Percentiles rank a stretch among this genome's conserved stretches.
Evolutionary conservation across 257 asterid genomes (phyloP).

Genomic region (Ballota nigra): DNA sequence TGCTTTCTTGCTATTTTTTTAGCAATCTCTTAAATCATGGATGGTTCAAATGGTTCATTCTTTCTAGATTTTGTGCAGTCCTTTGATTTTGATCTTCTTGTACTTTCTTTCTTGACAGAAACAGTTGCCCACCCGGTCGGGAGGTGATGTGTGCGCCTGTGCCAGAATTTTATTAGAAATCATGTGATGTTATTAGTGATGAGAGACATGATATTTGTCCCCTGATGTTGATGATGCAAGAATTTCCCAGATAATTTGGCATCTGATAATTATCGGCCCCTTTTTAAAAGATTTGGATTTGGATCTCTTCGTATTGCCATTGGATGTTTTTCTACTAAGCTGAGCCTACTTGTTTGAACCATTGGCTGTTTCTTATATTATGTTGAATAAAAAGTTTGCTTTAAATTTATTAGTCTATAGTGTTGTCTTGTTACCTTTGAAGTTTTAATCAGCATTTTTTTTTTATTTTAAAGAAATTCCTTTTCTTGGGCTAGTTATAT

Average conservation of each 20-base stretch:
- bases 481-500: too few relatives aligned
- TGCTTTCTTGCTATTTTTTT: too few relatives aligned
- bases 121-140: not conserved
- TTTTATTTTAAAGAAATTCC: not conserved
- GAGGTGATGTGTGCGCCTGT: not conserved
- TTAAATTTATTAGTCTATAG: not conserved
- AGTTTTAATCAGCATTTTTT: not conserved
- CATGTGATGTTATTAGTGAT: conserved; percentile 21
- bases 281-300: conserved; percentile 29
- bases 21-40: not conserved
- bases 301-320: conserved; percentile 13
- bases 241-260: conserved; percentile 1
- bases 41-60: not conserved
- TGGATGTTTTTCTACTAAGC: conserved; percentile 20
- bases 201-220: conserved; percentile 17
- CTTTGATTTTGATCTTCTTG: not conserved
- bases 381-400: conserved; percentile 25
- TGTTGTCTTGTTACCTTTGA: conserved; percentile 11
- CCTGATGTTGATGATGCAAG: conserved; percentile 24
- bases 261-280: conserved; percentile 10
- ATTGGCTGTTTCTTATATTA: conserved; percentile 19
- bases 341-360: conserved; percentile 15
- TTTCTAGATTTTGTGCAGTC: not conserved
- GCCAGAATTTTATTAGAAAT: not conserved
- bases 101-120: conserved; percentile 17